A percentile compares a stretch with the other conserved stretches of the same genome.
Evolutionary conservation across 495 filamentous ascomycete species (phyloP).

Genomic region (Astrothelium subdiscretum): DNA sequence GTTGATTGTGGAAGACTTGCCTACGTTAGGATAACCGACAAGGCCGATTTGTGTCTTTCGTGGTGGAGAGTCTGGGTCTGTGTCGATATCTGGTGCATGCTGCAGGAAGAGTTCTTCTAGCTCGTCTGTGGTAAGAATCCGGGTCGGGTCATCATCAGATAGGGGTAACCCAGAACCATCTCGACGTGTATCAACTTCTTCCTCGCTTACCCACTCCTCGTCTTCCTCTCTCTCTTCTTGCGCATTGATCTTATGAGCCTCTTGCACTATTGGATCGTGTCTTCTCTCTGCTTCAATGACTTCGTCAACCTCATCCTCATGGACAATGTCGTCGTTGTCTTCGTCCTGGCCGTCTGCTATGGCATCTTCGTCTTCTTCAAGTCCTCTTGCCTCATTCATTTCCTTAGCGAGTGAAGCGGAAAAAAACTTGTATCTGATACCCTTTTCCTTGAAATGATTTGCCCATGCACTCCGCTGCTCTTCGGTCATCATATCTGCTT

Average conservation of each 20-base stretch:
- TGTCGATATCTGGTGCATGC: constrained; percentile 30
- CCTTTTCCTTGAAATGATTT: constrained; percentile 66
- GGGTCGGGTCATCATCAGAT: constrained; percentile 41
- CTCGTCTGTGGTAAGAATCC: constrained; percentile 85
- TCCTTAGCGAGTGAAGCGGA: constrained; percentile 87
- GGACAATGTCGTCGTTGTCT: constrained; percentile 16
- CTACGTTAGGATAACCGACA: constrained; percentile 97
- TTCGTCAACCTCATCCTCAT: constrained; percentile 19
- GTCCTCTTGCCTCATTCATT: constrained; percentile 55
- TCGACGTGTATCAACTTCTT: constrained; percentile 14
- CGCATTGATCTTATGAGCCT: constrained; percentile 14
- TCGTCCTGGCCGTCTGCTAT: constrained; percentile 11
- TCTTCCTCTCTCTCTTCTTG: constrained; percentile 31
- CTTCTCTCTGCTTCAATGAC: constrained; percentile 17
- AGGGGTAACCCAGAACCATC: constrained; percentile 23
- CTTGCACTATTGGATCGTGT: constrained; percentile 7
- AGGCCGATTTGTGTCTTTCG: constrained; percentile 81
- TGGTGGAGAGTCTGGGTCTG: constrained; percentile 14
- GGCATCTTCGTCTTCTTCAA: constrained; percentile 36
- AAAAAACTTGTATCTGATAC: constrained; percentile 89
- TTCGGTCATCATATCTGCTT: constrained; percentile 97
- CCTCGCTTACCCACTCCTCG: constrained; percentile 27
- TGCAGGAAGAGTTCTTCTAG: constrained; percentile 76
- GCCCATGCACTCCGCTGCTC: constrained; percentile 81
- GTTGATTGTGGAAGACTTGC: constrained; percentile 98